phyloP scores from a whole-genome alignment of 2,329 filamentous ascomycete genomes.

The Sporothrix inflata region DNA sequence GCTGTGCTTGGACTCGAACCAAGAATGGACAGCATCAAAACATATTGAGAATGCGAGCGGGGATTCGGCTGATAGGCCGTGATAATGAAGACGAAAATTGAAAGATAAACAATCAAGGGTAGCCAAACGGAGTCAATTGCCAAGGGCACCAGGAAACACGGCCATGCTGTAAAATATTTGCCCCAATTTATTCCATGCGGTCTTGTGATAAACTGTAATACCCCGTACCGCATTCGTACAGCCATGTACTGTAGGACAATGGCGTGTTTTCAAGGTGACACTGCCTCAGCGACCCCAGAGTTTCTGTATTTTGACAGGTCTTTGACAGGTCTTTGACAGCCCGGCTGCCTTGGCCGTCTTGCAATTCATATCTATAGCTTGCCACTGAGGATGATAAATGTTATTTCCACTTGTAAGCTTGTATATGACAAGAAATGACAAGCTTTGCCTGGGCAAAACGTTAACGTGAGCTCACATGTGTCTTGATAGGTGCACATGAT shows the following conservation, averaged over 20 bases:
- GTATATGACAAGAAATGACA: background rate
- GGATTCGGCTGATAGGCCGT: background rate
- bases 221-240: background rate
- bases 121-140: background rate
- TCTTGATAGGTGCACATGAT: too few relatives aligned
- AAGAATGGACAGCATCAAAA: background rate
- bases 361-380: too few relatives aligned
- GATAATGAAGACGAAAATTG: background rate
- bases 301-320: background rate
- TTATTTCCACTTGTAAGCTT: too few relatives aligned
- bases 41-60: background rate
- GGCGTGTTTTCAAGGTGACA: background rate
- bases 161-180: background rate
- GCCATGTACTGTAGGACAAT: background rate
- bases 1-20: background rate
- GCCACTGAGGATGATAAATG: too few relatives aligned
- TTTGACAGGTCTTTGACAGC: too few relatives aligned
- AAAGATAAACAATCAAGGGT: background rate
- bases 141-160: background rate
- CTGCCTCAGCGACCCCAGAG: background rate
- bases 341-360: background rate
- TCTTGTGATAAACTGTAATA: background rate
- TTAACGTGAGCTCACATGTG: background rate
- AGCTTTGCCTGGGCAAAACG: background rate
- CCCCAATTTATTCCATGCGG: background rate